Percentiles rank a stretch among this genome's conserved stretches.
These are phyloP conservation scores for Nepenthes mirabilis DNA, from an alignment of 148 eudicot genomes.

Conservation along the genomic window DNA sequence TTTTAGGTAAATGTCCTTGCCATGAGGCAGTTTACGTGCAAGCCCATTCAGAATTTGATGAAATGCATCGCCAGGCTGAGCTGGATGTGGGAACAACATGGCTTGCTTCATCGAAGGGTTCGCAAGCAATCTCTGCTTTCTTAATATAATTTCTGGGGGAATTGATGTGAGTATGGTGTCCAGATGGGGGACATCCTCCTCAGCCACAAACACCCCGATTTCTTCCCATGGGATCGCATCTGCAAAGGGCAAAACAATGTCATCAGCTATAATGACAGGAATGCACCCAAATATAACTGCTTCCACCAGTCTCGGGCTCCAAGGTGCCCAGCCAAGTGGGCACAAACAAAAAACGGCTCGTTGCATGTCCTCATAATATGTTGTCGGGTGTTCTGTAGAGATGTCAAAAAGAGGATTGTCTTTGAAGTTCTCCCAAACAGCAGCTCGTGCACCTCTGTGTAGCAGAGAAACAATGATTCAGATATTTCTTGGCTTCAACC, in stretches of 20 bases:
- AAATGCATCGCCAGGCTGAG: constrained; percentile 89
- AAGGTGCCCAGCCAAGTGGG: constrained; percentile 99
- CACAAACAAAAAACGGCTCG: constrained; percentile 87
- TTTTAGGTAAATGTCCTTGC: constrained; percentile 40
- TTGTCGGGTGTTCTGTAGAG: constrained; percentile 97
- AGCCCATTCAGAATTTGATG: constrained; percentile 96
- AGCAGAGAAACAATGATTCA: constrained; percentile 1
- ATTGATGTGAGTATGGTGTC: constrained; percentile 83
- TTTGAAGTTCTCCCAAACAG: constrained; percentile 98
- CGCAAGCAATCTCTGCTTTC: constrained; percentile 89
- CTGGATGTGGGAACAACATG: constrained; percentile 94
- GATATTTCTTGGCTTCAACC: not conserved
- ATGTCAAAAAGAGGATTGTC: constrained; percentile 96
- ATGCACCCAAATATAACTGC: constrained; percentile 97
- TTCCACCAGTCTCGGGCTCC: constrained; percentile 97
- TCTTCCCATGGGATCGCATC: constrained; percentile 99
- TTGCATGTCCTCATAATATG: constrained; percentile 98
- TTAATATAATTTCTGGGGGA: constrained; percentile 68
- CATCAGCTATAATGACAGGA: constrained; percentile 94
- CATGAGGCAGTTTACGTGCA: constrained; percentile 87
- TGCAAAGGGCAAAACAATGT: constrained; percentile 91
- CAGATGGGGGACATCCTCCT: constrained; percentile 81
- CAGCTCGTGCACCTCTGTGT: constrained; percentile 87
- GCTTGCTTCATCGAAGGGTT: constrained; percentile 98
- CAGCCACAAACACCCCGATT: constrained; percentile 78